phyloP scores from a whole-genome alignment of 1,284 basidiomycete genomes.

The Papiliotrema laurentii region DNA sequence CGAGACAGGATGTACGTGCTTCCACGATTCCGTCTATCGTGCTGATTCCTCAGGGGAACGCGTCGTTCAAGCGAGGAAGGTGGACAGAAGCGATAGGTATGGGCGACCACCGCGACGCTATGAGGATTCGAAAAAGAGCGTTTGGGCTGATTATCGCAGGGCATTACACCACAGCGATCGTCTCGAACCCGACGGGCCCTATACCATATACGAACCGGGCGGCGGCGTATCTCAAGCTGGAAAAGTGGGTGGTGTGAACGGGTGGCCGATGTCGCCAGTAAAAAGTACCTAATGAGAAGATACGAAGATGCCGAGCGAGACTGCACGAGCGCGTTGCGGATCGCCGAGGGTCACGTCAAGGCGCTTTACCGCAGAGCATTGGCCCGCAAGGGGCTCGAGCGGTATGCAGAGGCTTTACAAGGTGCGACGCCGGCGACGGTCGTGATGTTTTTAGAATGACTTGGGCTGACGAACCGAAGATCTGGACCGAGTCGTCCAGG shows the following conservation, averaged over 20 bases:
- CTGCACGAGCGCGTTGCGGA: slow-evolving; percentile 31
- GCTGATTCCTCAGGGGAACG: slow-evolving; percentile 37
- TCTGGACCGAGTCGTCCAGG: slow-evolving; percentile 18
- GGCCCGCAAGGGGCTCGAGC: slow-evolving; percentile 31
- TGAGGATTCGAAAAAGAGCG: too few relatives aligned
- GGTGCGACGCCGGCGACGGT: slow-evolving; percentile 15
- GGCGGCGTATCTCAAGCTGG: slow-evolving; percentile 45
- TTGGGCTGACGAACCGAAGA: slow-evolving; percentile 14
- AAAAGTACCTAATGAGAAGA: too few relatives aligned
- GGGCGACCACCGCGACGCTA: neutral
- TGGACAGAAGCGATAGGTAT: slow-evolving; percentile 43
- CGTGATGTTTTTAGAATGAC: neutral
- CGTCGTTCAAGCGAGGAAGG: slow-evolving; percentile 42
- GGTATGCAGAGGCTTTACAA: slow-evolving; percentile 22
- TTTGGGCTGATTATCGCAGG: slow-evolving; percentile 11
- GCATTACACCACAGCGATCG: slow-evolving; percentile 37
- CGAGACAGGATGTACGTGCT: neutral
- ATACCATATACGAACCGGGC: slow-evolving; percentile 42
- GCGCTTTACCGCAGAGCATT: slow-evolving; percentile 42
- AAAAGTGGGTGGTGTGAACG: slow-evolving; percentile 30
- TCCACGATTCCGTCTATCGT: too few relatives aligned
- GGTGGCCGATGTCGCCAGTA: too few relatives aligned
- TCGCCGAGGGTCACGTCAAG: slow-evolving; percentile 32
- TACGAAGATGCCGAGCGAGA: slow-evolving; percentile 43
- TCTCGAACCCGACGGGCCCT: slow-evolving; percentile 32